Evolutionary conservation across 208 protist genomes (phyloP), one percentile per base, ranked within the genome.

Genomic region (Acanthamoeba quina): DNA sequence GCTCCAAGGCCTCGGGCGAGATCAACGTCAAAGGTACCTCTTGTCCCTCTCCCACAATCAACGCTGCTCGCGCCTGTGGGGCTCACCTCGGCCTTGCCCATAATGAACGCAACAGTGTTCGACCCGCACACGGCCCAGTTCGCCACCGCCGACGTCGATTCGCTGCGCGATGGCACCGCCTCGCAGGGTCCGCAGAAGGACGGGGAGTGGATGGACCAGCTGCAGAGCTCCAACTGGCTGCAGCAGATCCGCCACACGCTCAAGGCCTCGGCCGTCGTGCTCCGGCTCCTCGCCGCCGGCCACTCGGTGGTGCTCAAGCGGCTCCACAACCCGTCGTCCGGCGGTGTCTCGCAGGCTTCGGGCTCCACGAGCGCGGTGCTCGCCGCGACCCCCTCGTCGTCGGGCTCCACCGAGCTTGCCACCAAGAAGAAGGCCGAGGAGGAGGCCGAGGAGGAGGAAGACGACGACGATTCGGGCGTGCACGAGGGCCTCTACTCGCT

Each of bases 121-220:
- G 68, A 76, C 68, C 68, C 68, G 1, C 68, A 76, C 31, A 47
- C 68, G 37, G 68, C 68, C 13, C 68, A 76, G 37, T 76, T 76
- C 68, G 37, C 68, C 68, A 76, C 68, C 31, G 68, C 68, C 21
- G 68, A 76, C 21, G 68, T 76, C n/a, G 68, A 76, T 41, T 76
- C 68, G n/a, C 68, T 76, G 68, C 68, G 68, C 9, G 68, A 76
- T 13, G 68, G 68, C 68, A 44, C 29, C 13, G 37, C 31, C 68
- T 76, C 68, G 68, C 68, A 76, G 68, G 68, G 68, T 9, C 68
- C 68, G 9, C 68, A 76, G 37, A 76, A 76, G 68, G 68, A 76
- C 31, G 64, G 64, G 31, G 64, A 72, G 13, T 72, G 64, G 64
- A 72, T 72, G 64, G 64, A 72, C 31, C 64, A 72, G 64, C 64